A percentile compares a stretch with the other conserved stretches of the same genome.
These are phyloP conservation scores for Stemphylium vesicarium DNA, from an alignment of 2,329 filamentous ascomycete species.

Conservation along the genomic window DNA sequence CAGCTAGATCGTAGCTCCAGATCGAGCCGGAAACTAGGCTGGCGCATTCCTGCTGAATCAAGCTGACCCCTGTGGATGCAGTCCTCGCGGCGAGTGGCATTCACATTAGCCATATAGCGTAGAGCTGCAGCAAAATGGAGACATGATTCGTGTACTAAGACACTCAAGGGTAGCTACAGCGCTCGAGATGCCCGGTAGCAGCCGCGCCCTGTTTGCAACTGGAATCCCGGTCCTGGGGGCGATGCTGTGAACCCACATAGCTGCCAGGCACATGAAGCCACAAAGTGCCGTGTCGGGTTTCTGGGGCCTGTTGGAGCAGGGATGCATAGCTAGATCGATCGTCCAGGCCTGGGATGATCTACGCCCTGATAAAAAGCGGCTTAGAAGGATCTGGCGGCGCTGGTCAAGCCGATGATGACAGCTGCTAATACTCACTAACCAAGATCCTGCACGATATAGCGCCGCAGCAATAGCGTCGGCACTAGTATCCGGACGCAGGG, in stretches of 20 bases:
- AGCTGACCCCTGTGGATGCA: conserved; percentile 34
- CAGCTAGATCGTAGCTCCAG: conserved; percentile 38
- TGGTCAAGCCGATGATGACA: conserved; percentile 34
- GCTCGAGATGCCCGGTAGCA: conserved; percentile 32
- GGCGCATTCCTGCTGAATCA: conserved; percentile 30
- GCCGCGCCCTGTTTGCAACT: conserved; percentile 30
- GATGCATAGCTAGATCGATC: conserved; percentile 33
- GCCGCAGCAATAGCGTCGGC: conserved; percentile 36
- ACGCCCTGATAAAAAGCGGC: conserved; percentile 24
- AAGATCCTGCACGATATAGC: conserved; percentile 42
- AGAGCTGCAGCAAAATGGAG: conserved; percentile 17
- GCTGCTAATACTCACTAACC: conserved; percentile 27
- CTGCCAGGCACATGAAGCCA: conserved; percentile 33
- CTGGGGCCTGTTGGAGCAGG: conserved; percentile 24
- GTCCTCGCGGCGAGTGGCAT: conserved; percentile 32
- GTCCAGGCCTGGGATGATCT: conserved; percentile 37
- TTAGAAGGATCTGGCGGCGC: conserved; percentile 40
- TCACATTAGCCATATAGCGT: conserved; percentile 21
- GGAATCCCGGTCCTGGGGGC: conserved; percentile 30
- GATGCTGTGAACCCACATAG: conserved; percentile 21
- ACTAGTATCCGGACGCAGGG: conserved; percentile 37
- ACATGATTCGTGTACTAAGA: conserved; percentile 36
- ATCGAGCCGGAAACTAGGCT: conserved; percentile 40
- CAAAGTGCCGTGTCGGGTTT: conserved; percentile 25
- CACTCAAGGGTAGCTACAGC: conserved; percentile 34